Conservation (phyloP, 2,329 filamentous ascomycete species). For the Pseudogymnoascus sp. region DNA sequence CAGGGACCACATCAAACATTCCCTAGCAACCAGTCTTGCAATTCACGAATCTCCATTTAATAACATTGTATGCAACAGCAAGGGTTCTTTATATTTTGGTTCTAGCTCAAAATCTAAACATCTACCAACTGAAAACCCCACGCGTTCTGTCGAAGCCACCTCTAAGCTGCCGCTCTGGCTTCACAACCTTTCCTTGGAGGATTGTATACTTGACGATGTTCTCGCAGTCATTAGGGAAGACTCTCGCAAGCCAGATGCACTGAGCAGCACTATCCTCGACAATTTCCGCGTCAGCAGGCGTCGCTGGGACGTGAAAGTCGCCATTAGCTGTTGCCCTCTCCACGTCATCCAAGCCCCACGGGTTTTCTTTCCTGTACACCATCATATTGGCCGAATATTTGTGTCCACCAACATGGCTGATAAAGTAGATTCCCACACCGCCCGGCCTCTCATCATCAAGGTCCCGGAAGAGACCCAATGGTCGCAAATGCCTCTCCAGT, state of each 20-base stretch:
- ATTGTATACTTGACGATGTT: slow-evolving; percentile 85
- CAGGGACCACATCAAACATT: slow-evolving; percentile 7
- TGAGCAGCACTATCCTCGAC: slow-evolving; percentile 59
- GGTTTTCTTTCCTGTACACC: slow-evolving; percentile 58
- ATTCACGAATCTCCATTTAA: not conserved
- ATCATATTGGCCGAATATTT: slow-evolving; percentile 95
- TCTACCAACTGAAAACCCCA: slow-evolving; percentile 78
- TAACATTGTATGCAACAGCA: not conserved
- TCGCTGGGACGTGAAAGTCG: slow-evolving; percentile 8
- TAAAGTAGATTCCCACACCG: slow-evolving; percentile 92
- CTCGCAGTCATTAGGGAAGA: slow-evolving; percentile 83
- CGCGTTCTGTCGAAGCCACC: slow-evolving; percentile 82
- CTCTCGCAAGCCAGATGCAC: slow-evolving; percentile 85
- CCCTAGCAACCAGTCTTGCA: slow-evolving; percentile 8
- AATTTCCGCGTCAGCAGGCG: slow-evolving; percentile 26
- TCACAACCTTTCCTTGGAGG: slow-evolving; percentile 86
- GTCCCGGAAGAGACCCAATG: slow-evolving; percentile 77
- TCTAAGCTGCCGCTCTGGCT: slow-evolving; percentile 74
- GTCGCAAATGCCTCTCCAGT: slow-evolving; percentile 79
- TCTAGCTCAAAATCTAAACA: not conserved
- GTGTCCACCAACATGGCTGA: slow-evolving; percentile 91
- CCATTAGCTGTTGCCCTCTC: slow-evolving; percentile 27
- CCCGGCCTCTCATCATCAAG: slow-evolving; percentile 81
- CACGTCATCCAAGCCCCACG: slow-evolving; percentile 26
- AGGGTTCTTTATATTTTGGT: not conserved